Evolutionary conservation across 1,139 yeast species (phyloP), one percentile per base, ranked within the genome.

Genomic region (Debaryomyces robertsiae): DNA sequence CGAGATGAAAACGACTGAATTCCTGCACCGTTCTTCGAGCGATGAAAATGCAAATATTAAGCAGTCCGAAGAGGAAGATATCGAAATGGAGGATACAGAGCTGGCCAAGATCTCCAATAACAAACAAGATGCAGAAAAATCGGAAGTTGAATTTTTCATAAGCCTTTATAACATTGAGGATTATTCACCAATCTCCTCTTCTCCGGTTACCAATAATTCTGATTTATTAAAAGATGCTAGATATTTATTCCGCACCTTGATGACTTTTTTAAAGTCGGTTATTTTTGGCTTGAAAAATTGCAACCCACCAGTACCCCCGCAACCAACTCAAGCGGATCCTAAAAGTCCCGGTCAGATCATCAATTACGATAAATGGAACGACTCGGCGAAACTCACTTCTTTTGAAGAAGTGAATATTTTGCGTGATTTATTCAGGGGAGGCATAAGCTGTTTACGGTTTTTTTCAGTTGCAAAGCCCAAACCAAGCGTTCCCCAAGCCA

Each of bases 201-300:
- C 63, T 2, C 65, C 69, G 5, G 35, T 50, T 2, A 53, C 63
- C 15, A 51, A 54, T 19, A 68, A 75, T 18, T 73, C 82, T 14
- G 93, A 85, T 51, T 85, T 90, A 19, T 71, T 88, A 40, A 88
- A 88, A 52, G 97, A 91, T 59, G 95, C 96, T 1, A 78, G 94
- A 39, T 88, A 87, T 53, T 68, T 93, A 29, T 90, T 90, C 75
- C 81, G 94, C 50, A 90, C 96, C 6, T 70, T 94, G 42, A 81
- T 94, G 84, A 85, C 93, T 5, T 94, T 93, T 55, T 69, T 93
- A 55, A 90, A 93, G 57, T 88, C 97, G 0, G 88, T 91, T 33
- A 84, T 93, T 53, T 89, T 85, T 62, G 96, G 96, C 1, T 72
- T 94, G 50, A 90, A 90, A 57, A 83, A 83, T 43, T 90, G 96